Percentiles rank a stretch among this genome's conserved stretches.
Conservation (phyloP, 108 stramenopile genomes). For the Mayamaea pseudoterrestris region DNA sequence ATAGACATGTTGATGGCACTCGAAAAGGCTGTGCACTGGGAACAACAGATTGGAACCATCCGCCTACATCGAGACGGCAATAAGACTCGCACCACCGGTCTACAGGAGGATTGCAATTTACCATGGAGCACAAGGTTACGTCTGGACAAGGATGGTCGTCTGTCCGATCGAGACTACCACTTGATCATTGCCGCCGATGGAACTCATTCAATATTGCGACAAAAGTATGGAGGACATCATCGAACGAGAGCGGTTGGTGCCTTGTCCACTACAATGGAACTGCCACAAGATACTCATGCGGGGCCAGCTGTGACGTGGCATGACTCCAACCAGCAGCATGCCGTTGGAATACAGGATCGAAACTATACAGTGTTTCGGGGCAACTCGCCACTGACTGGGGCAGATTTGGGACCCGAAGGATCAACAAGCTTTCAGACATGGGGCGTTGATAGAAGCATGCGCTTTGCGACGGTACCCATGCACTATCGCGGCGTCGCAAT, state of each 20-base stretch:
- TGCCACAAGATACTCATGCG: neutral
- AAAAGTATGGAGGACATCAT: conserved; percentile 47
- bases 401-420: conserved; percentile 26
- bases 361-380: conserved; percentile 77
- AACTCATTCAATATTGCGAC: conserved; percentile 50
- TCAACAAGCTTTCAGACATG: conserved; percentile 73
- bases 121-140: conserved; percentile 39
- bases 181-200: conserved; percentile 80
- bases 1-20: conserved; percentile 49
- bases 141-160: conserved; percentile 3
- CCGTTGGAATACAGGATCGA: conserved; percentile 55
- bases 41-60: conserved; percentile 47
- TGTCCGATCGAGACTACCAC: conserved; percentile 48
- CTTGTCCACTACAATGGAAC: conserved; percentile 7
- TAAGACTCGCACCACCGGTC: conserved; percentile 21
- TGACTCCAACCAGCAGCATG: conserved; percentile 33
- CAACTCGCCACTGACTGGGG: conserved; percentile 39
- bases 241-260: neutral
- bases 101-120: conserved; percentile 26
- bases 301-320: conserved; percentile 28
- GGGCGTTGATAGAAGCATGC: conserved; percentile 61
- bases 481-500: conserved; percentile 1
- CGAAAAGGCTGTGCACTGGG: conserved; percentile 39
- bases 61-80: conserved; percentile 23
- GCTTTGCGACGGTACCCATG: conserved; percentile 82